Conservation (phyloP, 352 stramenopile genomes). For the Pythium monospermum region DNA sequence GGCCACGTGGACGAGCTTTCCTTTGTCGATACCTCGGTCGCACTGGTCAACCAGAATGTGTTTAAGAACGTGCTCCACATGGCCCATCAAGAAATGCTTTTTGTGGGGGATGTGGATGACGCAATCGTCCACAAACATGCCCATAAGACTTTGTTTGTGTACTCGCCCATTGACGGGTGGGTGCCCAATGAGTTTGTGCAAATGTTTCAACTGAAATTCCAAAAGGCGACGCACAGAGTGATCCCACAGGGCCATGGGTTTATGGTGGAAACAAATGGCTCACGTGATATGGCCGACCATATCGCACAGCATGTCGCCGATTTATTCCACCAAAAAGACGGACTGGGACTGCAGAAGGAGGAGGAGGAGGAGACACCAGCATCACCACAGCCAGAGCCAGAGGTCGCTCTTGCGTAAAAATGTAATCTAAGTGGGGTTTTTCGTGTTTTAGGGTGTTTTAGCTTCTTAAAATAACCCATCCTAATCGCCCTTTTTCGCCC, state of each 20-base stretch:
- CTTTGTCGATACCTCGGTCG: slow-evolving; percentile 46
- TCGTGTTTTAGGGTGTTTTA: too few species aligned
- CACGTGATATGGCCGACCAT: slow-evolving; percentile 56
- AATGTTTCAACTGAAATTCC: slow-evolving; percentile 46
- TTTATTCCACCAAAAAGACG: neutral
- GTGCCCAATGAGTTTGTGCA: slow-evolving; percentile 56
- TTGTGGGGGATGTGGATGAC: slow-evolving; percentile 42
- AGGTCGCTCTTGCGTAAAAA: too few species aligned
- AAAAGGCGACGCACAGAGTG: slow-evolving; percentile 37
- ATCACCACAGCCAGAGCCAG: too few species aligned
- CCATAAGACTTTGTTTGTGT: slow-evolving; percentile 60
- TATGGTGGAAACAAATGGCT: slow-evolving; percentile 67
- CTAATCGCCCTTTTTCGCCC: too few species aligned
- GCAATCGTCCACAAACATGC: slow-evolving; percentile 34
- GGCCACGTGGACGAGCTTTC: slow-evolving; percentile 28
- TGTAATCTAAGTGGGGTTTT: too few species aligned
- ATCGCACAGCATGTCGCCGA: slow-evolving; percentile 55
- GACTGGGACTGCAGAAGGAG: too few species aligned
- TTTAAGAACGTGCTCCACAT: slow-evolving; percentile 63
- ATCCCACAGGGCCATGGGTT: slow-evolving; percentile 65
- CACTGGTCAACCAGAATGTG: slow-evolving; percentile 48
- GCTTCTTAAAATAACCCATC: too few species aligned
- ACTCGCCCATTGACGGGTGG: slow-evolving; percentile 64
- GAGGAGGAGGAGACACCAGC: too few species aligned
- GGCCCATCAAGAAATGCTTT: slow-evolving; percentile 57